Evolutionary conservation across 805 yeast species (phyloP).

Genomic region (Alloascoidea africana): DNA sequence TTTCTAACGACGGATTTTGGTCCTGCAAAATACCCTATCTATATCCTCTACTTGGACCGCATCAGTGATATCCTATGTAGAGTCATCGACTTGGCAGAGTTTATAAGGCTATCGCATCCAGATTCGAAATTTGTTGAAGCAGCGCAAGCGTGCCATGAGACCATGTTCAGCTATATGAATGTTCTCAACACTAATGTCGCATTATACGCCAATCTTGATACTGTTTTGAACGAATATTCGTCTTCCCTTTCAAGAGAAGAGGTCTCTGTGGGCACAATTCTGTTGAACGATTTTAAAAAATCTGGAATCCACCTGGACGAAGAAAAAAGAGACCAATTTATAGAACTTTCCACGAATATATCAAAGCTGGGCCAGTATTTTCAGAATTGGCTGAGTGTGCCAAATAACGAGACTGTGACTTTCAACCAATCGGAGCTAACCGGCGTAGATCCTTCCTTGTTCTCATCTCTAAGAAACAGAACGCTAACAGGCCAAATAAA

Average conservation of each 20-base stretch:
- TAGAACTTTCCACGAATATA: conserved; percentile 64
- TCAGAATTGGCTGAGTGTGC: conserved; percentile 28
- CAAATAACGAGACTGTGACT: conserved; percentile 13
- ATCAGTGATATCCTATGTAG: conserved; percentile 81
- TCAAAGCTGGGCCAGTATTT: conserved; percentile 73
- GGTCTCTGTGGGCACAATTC: conserved; percentile 61
- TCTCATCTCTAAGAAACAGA: conserved; percentile 4
- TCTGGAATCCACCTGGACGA: conserved; percentile 77
- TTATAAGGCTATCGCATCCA: conserved; percentile 82
- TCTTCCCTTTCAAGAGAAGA: conserved; percentile 53
- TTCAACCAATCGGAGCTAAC: conserved; percentile 16
- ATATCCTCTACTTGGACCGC: conserved; percentile 59
- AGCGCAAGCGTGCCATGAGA: conserved; percentile 79
- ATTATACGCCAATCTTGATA: conserved; percentile 42
- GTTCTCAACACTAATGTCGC: conserved; percentile 71
- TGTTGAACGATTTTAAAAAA: conserved; percentile 74
- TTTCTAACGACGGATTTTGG: conserved; percentile 20
- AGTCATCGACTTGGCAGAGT: conserved; percentile 88
- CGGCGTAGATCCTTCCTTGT: conserved; percentile 11
- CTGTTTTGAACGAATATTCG: conserved; percentile 25
- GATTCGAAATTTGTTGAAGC: conserved; percentile 50
- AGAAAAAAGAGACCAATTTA: conserved; percentile 49
- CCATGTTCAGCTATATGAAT: conserved; percentile 90
- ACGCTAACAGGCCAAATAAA: conserved; percentile 24
- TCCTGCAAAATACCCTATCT: conserved; percentile 27